Conservation (phyloP, 495 filamentous ascomycete genomes). For the Aspergillus ellipticus region DNA sequence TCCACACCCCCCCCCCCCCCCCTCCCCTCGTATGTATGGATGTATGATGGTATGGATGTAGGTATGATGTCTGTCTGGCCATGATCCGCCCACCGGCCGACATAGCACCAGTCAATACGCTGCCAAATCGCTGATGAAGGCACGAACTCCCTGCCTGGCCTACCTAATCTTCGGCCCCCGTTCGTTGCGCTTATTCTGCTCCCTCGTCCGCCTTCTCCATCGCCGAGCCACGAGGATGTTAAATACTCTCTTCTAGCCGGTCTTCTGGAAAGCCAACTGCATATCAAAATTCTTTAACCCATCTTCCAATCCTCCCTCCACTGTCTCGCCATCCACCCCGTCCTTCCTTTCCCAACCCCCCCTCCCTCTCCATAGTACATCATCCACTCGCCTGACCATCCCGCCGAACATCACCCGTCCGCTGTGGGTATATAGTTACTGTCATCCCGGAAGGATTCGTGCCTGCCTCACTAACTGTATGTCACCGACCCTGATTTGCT, state of each 20-base stretch:
- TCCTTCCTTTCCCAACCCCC: background rate
- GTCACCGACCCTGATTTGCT: background rate
- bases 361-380: background rate
- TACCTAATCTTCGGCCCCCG: conserved; percentile 11
- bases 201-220: conserved; percentile 15
- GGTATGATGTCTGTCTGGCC: too few relatives aligned
- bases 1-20: background rate
- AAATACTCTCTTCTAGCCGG: conserved; percentile 21
- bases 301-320: background rate
- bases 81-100: too few relatives aligned
- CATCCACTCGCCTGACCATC: background rate
- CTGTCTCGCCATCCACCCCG: background rate
- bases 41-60: too few relatives aligned
- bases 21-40: too few relatives aligned
- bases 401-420: background rate
- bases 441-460: background rate
- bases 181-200: conserved; percentile 18
- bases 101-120: conserved; percentile 10
- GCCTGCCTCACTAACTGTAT: conserved; percentile 1
- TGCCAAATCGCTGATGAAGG: conserved; percentile 5
- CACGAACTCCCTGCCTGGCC: conserved; percentile 4
- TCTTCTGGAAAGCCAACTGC: conserved; percentile 13
- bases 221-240: conserved; percentile 11
- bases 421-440: conserved; percentile 4
- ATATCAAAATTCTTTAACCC: background rate